These are phyloP conservation scores for Mercurialis annua DNA, from an alignment of 345 rosid genomes.

Conservation along the genomic window DNA sequence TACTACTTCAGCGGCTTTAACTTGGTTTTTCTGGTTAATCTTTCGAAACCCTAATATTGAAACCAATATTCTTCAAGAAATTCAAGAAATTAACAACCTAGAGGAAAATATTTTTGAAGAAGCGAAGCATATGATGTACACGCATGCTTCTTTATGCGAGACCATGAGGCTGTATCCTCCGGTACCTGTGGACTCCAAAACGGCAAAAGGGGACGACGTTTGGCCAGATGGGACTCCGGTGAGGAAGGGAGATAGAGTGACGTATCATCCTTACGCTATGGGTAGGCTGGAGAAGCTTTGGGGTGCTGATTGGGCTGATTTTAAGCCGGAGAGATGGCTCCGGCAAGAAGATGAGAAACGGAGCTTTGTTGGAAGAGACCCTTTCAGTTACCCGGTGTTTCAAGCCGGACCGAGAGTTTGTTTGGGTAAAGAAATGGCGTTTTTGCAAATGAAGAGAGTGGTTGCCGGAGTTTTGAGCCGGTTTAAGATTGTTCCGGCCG, in stretches of 20 bases:
- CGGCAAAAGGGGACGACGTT: slow-evolving; percentile 27
- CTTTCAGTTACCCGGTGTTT: slow-evolving; percentile 25
- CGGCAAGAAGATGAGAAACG: slow-evolving; percentile 29
- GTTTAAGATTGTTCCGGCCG: slow-evolving; percentile 51
- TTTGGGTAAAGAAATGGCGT: slow-evolving; percentile 33
- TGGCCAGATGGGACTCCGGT: slow-evolving; percentile 50
- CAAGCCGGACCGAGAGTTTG: slow-evolving; percentile 33
- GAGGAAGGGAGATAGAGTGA: slow-evolving; percentile 40
- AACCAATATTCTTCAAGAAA: slow-evolving; percentile 39
- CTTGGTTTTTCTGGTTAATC: slow-evolving; percentile 73
- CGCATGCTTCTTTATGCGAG: slow-evolving; percentile 51
- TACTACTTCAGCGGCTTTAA: slow-evolving; percentile 63
- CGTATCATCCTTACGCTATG: slow-evolving; percentile 43
- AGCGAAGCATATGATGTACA: slow-evolving; percentile 30
- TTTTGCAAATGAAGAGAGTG: slow-evolving; percentile 32
- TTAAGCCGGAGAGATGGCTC: slow-evolving; percentile 31
- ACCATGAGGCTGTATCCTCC: slow-evolving; percentile 61
- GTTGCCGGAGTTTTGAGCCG: slow-evolving; percentile 32
- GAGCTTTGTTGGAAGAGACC: slow-evolving; percentile 33
- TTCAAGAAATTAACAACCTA: slow-evolving; percentile 24
- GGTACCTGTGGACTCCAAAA: slow-evolving; percentile 41
- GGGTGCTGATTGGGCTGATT: slow-evolving; percentile 27
- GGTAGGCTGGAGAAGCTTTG: slow-evolving; percentile 24
- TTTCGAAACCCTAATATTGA: slow-evolving; percentile 39
- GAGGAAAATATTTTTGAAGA: slow-evolving; percentile 20